A percentile compares a stretch with the other conserved stretches of the same genome.
These are phyloP conservation scores for Leersia perrieri DNA, from an alignment of 176 grass and related monocot genomes.

Conservation along the genomic window DNA sequence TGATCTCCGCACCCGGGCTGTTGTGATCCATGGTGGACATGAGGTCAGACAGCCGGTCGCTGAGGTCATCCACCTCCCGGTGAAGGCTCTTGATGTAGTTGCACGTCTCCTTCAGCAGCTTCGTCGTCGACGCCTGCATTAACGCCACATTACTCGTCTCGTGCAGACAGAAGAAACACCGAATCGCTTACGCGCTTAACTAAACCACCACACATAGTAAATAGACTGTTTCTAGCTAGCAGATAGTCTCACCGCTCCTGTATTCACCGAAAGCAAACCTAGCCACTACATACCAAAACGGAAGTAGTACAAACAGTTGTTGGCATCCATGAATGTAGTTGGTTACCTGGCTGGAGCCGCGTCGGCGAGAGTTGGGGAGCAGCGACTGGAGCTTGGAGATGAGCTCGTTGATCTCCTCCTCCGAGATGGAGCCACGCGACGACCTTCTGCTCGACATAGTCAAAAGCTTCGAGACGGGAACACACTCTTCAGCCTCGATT, in stretches of 20 bases:
- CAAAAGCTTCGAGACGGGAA: background rate
- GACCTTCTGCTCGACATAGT: slow-evolving; percentile 79
- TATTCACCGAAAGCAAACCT: background rate
- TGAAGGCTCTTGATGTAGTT: slow-evolving; percentile 97
- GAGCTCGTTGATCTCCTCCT: slow-evolving; percentile 87
- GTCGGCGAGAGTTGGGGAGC: slow-evolving; percentile 67
- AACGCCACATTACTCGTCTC: background rate
- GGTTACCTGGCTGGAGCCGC: slow-evolving; percentile 58
- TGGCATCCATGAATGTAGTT: background rate
- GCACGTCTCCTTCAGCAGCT: slow-evolving; percentile 90
- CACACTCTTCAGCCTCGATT: background rate
- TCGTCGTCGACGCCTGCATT: slow-evolving; percentile 76
- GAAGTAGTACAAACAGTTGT: background rate
- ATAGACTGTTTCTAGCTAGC: background rate
- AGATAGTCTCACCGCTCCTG: background rate
- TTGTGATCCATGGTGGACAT: slow-evolving; percentile 82
- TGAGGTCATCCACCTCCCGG: slow-evolving; percentile 89
- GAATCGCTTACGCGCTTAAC: background rate
- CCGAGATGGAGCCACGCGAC: slow-evolving; percentile 59
- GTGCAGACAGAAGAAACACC: background rate
- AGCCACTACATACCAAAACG: background rate
- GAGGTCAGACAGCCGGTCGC: slow-evolving; percentile 77
- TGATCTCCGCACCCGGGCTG: slow-evolving; percentile 78
- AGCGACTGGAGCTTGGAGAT: slow-evolving; percentile 86
- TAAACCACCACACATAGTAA: background rate